Percentiles rank a stretch among this genome's conserved stretches.
phyloP scores from a whole-genome alignment of 1,139 yeast genomes.

The Magnusiomyces paraingens region DNA sequence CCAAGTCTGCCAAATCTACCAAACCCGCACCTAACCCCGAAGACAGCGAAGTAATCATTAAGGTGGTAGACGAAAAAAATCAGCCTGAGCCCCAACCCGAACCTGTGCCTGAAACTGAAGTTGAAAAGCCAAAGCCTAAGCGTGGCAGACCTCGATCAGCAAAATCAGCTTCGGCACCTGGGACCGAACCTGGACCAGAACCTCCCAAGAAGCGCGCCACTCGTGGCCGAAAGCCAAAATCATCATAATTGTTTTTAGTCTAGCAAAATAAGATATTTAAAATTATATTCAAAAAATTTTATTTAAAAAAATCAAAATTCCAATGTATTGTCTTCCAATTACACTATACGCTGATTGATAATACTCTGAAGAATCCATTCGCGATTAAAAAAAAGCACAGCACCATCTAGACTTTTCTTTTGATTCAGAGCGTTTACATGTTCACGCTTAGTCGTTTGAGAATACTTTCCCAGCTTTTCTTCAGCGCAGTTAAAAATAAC shows the following conservation, averaged over 20 bases:
- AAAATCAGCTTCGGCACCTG: background rate
- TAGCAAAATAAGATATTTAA: background rate
- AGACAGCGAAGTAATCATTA: too few species aligned
- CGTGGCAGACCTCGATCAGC: background rate
- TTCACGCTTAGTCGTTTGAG: background rate
- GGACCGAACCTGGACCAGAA: background rate
- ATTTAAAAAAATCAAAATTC: background rate
- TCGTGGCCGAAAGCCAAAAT: background rate
- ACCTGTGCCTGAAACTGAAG: background rate
- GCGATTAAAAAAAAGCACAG: conserved; percentile 19
- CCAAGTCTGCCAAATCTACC: background rate
- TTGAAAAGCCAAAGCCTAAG: background rate
- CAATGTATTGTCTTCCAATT: background rate
- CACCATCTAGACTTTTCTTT: conserved; percentile 16
- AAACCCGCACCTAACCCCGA: too few species aligned
- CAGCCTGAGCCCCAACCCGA: background rate
- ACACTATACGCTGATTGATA: conserved; percentile 29
- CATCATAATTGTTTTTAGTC: background rate
- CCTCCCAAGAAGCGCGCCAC: background rate
- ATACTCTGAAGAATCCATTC: conserved; percentile 33
- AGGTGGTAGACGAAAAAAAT: background rate
- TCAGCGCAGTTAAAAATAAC: conserved; percentile 7
- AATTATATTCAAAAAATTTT: background rate
- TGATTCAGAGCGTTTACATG: conserved; percentile 13
- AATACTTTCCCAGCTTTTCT: conserved; percentile 6